Evolutionary conservation across 2,329 filamentous ascomycete genomes (phyloP).

Genomic region (Stagonosporopsis cucurbitacearum): DNA sequence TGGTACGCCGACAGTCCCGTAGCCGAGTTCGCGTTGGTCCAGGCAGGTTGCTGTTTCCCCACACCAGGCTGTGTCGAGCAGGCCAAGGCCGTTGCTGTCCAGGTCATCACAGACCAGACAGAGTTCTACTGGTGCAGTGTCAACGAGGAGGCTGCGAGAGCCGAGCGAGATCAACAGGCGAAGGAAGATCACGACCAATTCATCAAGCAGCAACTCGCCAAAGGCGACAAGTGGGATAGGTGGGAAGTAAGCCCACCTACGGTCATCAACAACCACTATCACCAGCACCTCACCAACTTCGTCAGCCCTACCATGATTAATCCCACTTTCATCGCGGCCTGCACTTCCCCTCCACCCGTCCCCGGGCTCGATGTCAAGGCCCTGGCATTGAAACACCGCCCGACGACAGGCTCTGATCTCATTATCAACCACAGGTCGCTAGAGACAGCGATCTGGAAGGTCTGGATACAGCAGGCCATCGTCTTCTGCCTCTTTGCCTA

Average conservation of each 20-base stretch:
- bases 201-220: not conserved
- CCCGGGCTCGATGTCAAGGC: not conserved
- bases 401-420: not conserved
- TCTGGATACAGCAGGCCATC: not conserved
- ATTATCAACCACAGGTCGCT: not conserved
- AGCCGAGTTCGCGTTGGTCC: not conserved
- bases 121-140: constrained; percentile 1
- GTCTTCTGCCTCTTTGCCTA: not conserved
- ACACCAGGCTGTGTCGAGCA: not conserved
- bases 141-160: not conserved
- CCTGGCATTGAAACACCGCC: not conserved
- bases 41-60: not conserved
- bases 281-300: not conserved
- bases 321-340: not conserved
- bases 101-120: not conserved
- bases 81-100: not conserved
- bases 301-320: not conserved
- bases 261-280: not conserved
- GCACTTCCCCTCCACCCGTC: not conserved
- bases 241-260: constrained; percentile 10
- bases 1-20: not conserved
- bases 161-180: constrained; percentile 1
- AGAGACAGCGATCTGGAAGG: not conserved
- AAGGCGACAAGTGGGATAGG: constrained; percentile 8
- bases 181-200: not conserved